Evolutionary conservation across 805 yeast genomes (phyloP).

Genomic region (Saturnispora sanitii): DNA sequence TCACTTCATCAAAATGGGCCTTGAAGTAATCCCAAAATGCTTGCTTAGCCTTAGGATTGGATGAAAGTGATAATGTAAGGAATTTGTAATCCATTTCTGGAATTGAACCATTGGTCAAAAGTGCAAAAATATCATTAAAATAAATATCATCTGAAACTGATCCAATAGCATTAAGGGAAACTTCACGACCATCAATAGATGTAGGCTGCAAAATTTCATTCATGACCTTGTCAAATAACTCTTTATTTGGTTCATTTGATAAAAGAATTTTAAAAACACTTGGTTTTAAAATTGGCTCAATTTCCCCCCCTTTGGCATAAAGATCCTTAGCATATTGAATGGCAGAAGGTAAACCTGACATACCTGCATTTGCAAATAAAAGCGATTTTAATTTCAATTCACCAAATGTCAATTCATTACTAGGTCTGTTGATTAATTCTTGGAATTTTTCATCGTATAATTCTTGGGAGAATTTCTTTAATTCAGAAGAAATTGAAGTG

Average conservation of each 20-base stretch:
- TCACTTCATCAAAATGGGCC: conserved; percentile 32
- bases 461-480: conserved; percentile 26
- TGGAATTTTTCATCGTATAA: conserved; percentile 28
- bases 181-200: conserved; percentile 49
- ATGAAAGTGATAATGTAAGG: conserved; percentile 37
- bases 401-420: conserved; percentile 14
- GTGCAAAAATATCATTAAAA: conserved; percentile 30
- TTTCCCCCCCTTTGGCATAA: conserved; percentile 3
- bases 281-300: conserved; percentile 32
- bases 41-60: conserved; percentile 34
- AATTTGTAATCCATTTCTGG: conserved; percentile 53
- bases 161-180: conserved; percentile 49
- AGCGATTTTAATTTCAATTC: conserved; percentile 29
- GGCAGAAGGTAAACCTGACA: conserved; percentile 30
- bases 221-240: conserved; percentile 32
- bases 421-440: conserved; percentile 13
- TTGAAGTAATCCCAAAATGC: conserved; percentile 42
- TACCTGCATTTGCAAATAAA: conserved; percentile 34
- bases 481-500: conserved; percentile 19
- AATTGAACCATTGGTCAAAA: conserved; percentile 35
- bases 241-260: conserved; percentile 26
- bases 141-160: conserved; percentile 29
- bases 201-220: conserved; percentile 41
- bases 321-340: conserved; percentile 16
- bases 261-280: conserved; percentile 37